Evolutionary conservation across 768 basidiomycete genomes (phyloP).

Genomic region (Pulveroboletus sp.): DNA sequence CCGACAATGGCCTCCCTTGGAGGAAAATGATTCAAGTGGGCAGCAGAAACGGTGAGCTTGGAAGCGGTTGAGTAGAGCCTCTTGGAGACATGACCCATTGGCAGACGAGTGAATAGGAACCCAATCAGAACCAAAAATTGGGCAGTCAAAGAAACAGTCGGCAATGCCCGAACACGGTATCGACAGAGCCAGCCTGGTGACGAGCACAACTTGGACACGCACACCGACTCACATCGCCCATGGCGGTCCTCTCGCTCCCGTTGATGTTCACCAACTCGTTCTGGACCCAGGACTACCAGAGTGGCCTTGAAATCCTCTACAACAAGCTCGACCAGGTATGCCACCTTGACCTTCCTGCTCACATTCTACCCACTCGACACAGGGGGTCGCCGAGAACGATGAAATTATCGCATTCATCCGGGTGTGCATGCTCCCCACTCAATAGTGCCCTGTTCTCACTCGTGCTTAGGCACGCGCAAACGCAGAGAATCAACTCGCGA

Average conservation of each 20-base stretch:
- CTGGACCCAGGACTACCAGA: slow-evolving; percentile 89
- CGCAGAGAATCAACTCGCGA: slow-evolving; percentile 64
- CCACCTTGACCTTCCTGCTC: neutral
- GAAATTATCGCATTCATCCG: slow-evolving; percentile 80
- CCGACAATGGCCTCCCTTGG: slow-evolving; percentile 48
- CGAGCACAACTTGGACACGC: slow-evolving; percentile 10
- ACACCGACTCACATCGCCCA: slow-evolving; percentile 27
- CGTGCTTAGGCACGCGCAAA: slow-evolving; percentile 60
- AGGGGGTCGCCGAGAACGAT: slow-evolving; percentile 82
- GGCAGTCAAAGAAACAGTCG: slow-evolving; percentile 30
- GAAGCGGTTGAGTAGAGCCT: slow-evolving; percentile 43
- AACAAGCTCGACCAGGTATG: slow-evolving; percentile 72
- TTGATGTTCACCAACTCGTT: slow-evolving; percentile 87
- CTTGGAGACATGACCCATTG: slow-evolving; percentile 59
- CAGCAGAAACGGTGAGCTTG: slow-evolving; percentile 51
- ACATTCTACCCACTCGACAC: slow-evolving; percentile 15
- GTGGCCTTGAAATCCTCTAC: slow-evolving; percentile 75
- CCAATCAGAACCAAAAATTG: slow-evolving; percentile 9
- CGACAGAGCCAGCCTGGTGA: neutral
- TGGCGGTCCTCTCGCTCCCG: slow-evolving; percentile 90
- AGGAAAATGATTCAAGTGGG: slow-evolving; percentile 54
- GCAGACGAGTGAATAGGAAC: slow-evolving; percentile 2
- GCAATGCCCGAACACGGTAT: slow-evolving; percentile 23
- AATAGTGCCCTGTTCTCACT: slow-evolving; percentile 6
- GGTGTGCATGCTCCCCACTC: slow-evolving; percentile 42